Evolutionary conservation across 208 protist species (phyloP).

Genomic region (Leishmania tropica): DNA sequence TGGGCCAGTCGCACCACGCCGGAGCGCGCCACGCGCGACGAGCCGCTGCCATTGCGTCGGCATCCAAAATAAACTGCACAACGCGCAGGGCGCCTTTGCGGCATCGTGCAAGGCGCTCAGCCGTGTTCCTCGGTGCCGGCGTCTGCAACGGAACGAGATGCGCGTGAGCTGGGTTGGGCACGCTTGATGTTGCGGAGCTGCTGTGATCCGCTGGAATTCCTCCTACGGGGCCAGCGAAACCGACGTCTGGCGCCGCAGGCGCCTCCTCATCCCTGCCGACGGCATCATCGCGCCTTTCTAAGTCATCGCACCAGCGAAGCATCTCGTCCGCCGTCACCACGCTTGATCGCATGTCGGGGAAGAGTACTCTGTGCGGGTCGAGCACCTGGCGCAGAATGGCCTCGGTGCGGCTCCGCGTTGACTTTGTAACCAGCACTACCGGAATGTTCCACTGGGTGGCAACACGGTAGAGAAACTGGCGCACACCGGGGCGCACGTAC

Average conservation of each 20-base stretch:
- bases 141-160: background rate
- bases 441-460: conserved; percentile 77
- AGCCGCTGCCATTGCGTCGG: conserved; percentile 1
- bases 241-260: background rate
- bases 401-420: conserved; percentile 52
- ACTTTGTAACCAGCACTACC: conserved; percentile 79
- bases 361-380: conserved; percentile 62
- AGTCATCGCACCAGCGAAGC: conserved; percentile 10
- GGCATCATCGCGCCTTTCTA: background rate
- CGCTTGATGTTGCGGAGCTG: background rate
- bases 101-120: conserved; percentile 23
- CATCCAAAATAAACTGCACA: conserved; percentile 18
- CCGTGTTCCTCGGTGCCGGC: background rate
- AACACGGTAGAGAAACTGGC: conserved; percentile 51
- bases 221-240: background rate
- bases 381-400: conserved; percentile 63
- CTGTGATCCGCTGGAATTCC: background rate
- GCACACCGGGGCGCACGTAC: conserved; percentile 67
- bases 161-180: too few relatives aligned
- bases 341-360: conserved; percentile 25
- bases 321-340: conserved; percentile 39
- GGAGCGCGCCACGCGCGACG: conserved; percentile 29
- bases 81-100: conserved; percentile 12
- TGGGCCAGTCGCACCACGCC: conserved; percentile 21
- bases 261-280: background rate